Evolutionary conservation across 2,329 filamentous ascomycete genomes (phyloP), one percentile per base, ranked within the genome.

Genomic region (Diaporthe sp.): DNA sequence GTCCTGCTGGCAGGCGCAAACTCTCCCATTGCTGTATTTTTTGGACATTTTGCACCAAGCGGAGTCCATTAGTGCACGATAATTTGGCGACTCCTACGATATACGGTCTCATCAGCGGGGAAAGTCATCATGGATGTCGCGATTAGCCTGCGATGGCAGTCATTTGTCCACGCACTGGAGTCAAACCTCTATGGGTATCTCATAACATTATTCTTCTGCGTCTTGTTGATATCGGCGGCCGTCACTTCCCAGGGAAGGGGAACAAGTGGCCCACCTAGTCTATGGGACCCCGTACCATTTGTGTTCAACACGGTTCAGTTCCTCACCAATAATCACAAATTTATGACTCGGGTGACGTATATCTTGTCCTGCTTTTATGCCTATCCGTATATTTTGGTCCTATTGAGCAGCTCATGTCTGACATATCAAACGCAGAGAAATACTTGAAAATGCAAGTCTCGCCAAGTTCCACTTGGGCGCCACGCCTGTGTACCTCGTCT

Each of bases 251-350:
- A 12, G 19, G 6, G 9, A 32, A 56, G 53, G 27, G 27, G 19
- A 19, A 32, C 27, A 9, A 35, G 17, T 15, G 15, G 10, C 15
- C 53, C 27, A 22, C 53, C 53, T 35, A 56, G 27, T 7, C 32
- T 58, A 3, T 58, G 55, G 55, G 55, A 58, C 8, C 55, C 55
- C 32, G 37, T 58, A 7, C 55, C 55, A 8, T 37, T 37, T 15
- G 32, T 58, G 8, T 58, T 37, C 32, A 58, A 58, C 22, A 37
- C 55, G 32, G 22, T n/a, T 58, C 55, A 58, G 32, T 58, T 37
- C 22, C 55, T 58, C 32, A 37, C 22, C 32, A 37, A 37, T n/a
- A 58, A 58, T n/a, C 30, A 58, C 2, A 58, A n/a, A 9, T 58
- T 58, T 6, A 58, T 58, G 55, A 22, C 32, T 25, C 55, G 55